These are phyloP conservation scores for Cladosporium sp. DNA, from an alignment of 2,329 filamentous ascomycete species.

Conservation along the genomic window DNA sequence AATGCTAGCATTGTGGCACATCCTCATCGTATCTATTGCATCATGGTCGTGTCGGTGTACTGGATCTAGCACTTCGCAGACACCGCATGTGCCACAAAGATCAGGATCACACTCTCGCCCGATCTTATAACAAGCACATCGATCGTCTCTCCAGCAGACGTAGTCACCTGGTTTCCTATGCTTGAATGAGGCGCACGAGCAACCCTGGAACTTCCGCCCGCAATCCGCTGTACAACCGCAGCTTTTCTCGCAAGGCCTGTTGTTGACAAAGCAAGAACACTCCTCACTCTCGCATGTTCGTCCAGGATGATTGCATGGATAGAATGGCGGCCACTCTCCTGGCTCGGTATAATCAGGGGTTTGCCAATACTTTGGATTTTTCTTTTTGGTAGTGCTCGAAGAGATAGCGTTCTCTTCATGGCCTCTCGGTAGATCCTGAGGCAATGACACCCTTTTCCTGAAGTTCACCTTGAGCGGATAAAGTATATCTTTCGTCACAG, in stretches of 20 bases:
- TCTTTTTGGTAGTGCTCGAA: neutral
- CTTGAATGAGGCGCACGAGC: conserved; percentile 29
- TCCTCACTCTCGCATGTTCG: conserved; percentile 54
- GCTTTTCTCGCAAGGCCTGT: conserved; percentile 67
- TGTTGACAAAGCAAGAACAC: conserved; percentile 60
- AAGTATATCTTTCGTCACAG: conserved; percentile 29
- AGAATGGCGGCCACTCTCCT: conserved; percentile 53
- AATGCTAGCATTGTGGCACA: conserved; percentile 68
- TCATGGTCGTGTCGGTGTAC: conserved; percentile 53
- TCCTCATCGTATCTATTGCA: conserved; percentile 47
- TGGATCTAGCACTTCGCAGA: conserved; percentile 63
- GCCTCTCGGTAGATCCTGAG: neutral
- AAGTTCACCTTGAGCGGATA: conserved; percentile 29
- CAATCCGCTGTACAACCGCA: conserved; percentile 63
- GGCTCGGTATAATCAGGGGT: conserved; percentile 17
- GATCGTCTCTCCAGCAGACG: conserved; percentile 36
- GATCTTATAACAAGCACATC: conserved; percentile 66
- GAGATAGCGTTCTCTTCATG: conserved; percentile 7
- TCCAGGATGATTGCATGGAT: conserved; percentile 67
- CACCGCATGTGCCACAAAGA: conserved; percentile 68
- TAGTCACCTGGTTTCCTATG: conserved; percentile 12
- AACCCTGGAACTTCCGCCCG: conserved; percentile 46
- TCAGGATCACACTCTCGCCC: conserved; percentile 78
- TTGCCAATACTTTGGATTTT: conserved; percentile 4
- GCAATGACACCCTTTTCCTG: conserved; percentile 25